A percentile compares a stretch with the other conserved stretches of the same genome.
These are phyloP conservation scores for Cercospora citrullina DNA, from an alignment of 2,329 filamentous ascomycete genomes.

Conservation along the genomic window DNA sequence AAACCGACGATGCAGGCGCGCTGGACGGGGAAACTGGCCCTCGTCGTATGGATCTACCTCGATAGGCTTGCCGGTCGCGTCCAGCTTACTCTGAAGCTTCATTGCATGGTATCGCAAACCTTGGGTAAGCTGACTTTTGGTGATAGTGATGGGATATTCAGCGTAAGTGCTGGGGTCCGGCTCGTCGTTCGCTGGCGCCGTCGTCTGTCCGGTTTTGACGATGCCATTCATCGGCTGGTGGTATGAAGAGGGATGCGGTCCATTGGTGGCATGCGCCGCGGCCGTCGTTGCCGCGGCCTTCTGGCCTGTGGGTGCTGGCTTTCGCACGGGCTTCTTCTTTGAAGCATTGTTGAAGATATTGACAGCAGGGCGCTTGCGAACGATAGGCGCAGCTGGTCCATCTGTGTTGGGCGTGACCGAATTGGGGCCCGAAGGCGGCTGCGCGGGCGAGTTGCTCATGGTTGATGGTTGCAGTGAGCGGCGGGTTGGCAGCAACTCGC, in stretches of 20 bases:
- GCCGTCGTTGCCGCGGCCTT: slow-evolving; percentile 13
- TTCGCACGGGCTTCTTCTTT: slow-evolving; percentile 41
- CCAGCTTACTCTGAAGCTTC: slow-evolving; percentile 65
- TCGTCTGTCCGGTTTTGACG: slow-evolving; percentile 14
- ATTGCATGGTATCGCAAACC: slow-evolving; percentile 85
- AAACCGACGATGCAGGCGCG: slow-evolving; percentile 85
- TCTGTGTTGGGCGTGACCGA: slow-evolving; percentile 43
- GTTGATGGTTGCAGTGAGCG: slow-evolving; percentile 7
- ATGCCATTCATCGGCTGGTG: slow-evolving; percentile 18
- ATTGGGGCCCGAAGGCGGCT: slow-evolving; percentile 35
- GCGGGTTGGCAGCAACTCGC: slow-evolving; percentile 5
- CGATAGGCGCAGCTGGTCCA: slow-evolving; percentile 35
- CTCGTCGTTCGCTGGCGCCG: slow-evolving; percentile 24
- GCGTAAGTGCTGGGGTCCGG: slow-evolving; percentile 31
- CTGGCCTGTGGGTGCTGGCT: slow-evolving; percentile 15
- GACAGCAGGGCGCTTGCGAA: slow-evolving; percentile 39
- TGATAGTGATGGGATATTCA: slow-evolving; percentile 74
- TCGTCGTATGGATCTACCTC: slow-evolving; percentile 69
- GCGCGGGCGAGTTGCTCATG: slow-evolving; percentile 41
- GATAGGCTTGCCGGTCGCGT: slow-evolving; percentile 29
- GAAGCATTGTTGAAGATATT: slow-evolving; percentile 37
- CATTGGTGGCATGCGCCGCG: slow-evolving; percentile 9
- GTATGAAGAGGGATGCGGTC: slow-evolving; percentile 11
- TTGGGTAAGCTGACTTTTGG: slow-evolving; percentile 76
- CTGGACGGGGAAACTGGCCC: slow-evolving; percentile 80